Conservation (phyloP, 768 basidiomycete species). For the Ramaria sp. region DNA sequence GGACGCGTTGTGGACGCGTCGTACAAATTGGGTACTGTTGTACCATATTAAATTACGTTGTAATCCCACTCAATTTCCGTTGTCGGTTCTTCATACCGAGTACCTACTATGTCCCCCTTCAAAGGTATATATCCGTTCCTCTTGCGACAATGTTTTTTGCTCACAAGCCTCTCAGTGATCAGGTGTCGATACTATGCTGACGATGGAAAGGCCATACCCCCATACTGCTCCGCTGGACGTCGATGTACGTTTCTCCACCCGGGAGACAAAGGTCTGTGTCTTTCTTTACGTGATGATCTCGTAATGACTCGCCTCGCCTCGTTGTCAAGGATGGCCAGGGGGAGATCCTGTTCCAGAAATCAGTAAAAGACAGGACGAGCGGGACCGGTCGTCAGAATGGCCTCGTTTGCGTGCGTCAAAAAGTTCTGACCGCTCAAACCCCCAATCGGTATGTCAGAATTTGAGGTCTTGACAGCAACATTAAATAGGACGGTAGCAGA, state of each 20-base stretch:
- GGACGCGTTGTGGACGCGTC: not conserved
- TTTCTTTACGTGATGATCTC: not conserved
- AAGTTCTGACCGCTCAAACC: not conserved
- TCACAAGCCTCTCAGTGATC: not conserved
- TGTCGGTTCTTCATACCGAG: not conserved
- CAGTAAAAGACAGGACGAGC: not conserved
- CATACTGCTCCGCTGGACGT: constrained; percentile 1
- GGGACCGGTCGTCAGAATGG: not conserved
- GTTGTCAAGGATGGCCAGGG: not conserved
- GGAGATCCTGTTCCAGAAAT: not conserved
- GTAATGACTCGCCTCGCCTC: not conserved
- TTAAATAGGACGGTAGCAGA: not conserved
- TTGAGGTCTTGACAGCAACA: not conserved
- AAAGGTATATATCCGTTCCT: not conserved
- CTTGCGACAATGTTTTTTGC: not conserved
- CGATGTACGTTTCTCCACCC: constrained; percentile 3
- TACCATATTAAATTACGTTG: not conserved
- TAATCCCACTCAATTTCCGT: not conserved
- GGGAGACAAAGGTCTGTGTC: not conserved
- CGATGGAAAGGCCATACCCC: not conserved
- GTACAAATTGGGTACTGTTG: not conserved
- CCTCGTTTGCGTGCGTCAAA: not conserved
- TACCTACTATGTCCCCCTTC: not conserved
- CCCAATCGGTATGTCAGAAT: not conserved
- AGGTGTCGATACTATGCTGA: constrained; percentile 4